Evolutionary conservation across 305 asterid genomes (phyloP), one percentile per base, ranked within the genome.

Genomic region (Fraxinus velutina): DNA sequence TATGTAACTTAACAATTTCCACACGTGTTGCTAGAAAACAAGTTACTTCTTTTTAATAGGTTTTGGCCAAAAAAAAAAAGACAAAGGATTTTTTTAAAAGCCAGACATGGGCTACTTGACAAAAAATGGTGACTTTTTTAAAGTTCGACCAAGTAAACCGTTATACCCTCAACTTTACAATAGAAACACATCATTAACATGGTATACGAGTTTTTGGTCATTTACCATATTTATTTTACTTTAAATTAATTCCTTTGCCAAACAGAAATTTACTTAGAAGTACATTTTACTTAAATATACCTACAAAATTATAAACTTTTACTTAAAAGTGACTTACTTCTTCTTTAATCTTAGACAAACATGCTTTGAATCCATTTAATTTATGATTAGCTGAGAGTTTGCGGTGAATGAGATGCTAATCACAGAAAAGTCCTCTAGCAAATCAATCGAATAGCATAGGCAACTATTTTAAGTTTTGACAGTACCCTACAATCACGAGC

Each of bases 401-500:
- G 3, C 9, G 3, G 64, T 52, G 24, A 52, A 52, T 52, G 9
- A 66, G 37, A 29, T 27, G 36, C 74, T 66, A 29, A 24, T 33
- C 37, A 77, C 5, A 7, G 70, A 80, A 76, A 34, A 66, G 74
- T 29, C 71, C 22, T 27, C 73, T 62, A 7, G 62, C 4, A 79
- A n/a, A 76, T 37, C 10, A 62, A 10, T 24, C 5, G 30, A 1
- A 73, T 42, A 78, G 29, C 75, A 24, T 64, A 55, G 13, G 55
- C 62, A 22, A 6, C 9, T 64, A 75, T 68, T 52, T 42, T 78
- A 82, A 90, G 85, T 71, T 83, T 27, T 27, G 74, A 71, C 33
- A 82, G 80, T 91, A 95, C 99, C 97, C 89, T 90, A 72, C 33
- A 90, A 84, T 91, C 99, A 78, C 93, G 95, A 86, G 89, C 86